A percentile compares a stretch with the other conserved stretches of the same genome.
Evolutionary conservation across 2,329 filamentous ascomycete species (phyloP).

Genomic region (Botryotinia narcissicola): DNA sequence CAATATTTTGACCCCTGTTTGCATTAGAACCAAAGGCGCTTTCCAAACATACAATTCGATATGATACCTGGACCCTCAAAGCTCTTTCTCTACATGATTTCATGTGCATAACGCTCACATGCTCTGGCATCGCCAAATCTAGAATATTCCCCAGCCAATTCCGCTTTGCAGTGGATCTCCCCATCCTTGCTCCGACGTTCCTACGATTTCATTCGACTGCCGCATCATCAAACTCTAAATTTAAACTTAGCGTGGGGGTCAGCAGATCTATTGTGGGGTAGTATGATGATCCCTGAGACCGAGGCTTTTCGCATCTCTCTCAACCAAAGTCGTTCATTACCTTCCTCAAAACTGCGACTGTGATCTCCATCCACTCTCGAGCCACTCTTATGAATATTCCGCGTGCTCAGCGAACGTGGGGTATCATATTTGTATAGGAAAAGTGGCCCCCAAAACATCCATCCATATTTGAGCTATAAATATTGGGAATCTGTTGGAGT

Average conservation of each 20-base stretch:
- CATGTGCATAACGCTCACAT: not conserved
- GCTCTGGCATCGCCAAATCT: not conserved
- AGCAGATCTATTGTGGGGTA: not conserved
- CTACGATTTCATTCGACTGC: not conserved
- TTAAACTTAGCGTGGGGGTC: not conserved
- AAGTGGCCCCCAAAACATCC: not conserved
- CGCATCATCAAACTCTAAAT: not conserved
- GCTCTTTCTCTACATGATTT: not conserved
- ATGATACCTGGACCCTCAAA: not conserved
- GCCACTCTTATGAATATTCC: not conserved
- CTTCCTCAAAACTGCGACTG: not conserved
- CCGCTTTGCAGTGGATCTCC: not conserved
- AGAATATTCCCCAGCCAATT: not conserved
- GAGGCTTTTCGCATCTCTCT: not conserved
- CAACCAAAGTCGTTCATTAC: not conserved
- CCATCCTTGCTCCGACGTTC: not conserved
- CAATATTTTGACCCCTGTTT: not conserved
- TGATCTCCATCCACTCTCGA: conserved; percentile 7
- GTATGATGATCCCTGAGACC: not conserved
- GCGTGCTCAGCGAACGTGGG: conserved; percentile 3
- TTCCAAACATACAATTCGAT: not conserved
- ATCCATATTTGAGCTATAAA: not conserved
- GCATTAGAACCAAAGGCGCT: not conserved
- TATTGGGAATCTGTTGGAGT: not conserved
- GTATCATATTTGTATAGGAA: not conserved